Base-by-base conservation (phyloP, 768 basidiomycete species). In the Leccinum truebloodii region DNA sequence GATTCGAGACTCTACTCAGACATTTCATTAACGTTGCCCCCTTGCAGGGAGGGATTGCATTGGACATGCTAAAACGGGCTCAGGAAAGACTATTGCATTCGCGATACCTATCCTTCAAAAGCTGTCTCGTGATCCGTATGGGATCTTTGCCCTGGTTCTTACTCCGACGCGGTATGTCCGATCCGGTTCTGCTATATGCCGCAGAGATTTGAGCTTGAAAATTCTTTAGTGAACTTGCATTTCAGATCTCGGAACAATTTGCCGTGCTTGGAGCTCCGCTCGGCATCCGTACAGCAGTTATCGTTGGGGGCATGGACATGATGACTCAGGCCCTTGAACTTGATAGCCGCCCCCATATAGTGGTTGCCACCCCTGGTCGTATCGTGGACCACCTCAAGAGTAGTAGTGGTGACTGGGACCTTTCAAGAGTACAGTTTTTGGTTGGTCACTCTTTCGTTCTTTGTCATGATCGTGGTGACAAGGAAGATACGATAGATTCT, bases 301-400 rank as follows among this genome's bases (percentile, higher is more conserved):
- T 98, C 34, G 95, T 98, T 2, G 97, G 97, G 18, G 97, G 97
- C 6, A 96, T 99, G 94, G 97, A 99, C 68, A 96, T 96, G 89
- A 94, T 97, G 81, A 73, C 86, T 1, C 97, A 99, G 72, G 93
- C 96, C 0, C 78, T 92, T 18, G 94, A 95, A 68, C 84, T 99
- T 14, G 81, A 82, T 3, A 85, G 87, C 63, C 84, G 90, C 46
- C 97, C 97, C 0, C 97, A 98, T 71, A 83, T 99, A 39, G 88
- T 98, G 24, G 87, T 99, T 51, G 97, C 95, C 8, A 99, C 97
- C 0, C 97, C 97, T 3, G 97, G 97, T 2, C 85, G 97, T 20
- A 86, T 99, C 22, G 92, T 95, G 3, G 97, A 99, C 74, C 87
- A 94, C 66, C 73, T 99, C 51, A 82, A 83, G 63, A 95, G 90